Evolutionary conservation across 306 rosid genomes (phyloP), one percentile per base, ranked within the genome.

Genomic region (Amphicarpaea edgeworthii): DNA sequence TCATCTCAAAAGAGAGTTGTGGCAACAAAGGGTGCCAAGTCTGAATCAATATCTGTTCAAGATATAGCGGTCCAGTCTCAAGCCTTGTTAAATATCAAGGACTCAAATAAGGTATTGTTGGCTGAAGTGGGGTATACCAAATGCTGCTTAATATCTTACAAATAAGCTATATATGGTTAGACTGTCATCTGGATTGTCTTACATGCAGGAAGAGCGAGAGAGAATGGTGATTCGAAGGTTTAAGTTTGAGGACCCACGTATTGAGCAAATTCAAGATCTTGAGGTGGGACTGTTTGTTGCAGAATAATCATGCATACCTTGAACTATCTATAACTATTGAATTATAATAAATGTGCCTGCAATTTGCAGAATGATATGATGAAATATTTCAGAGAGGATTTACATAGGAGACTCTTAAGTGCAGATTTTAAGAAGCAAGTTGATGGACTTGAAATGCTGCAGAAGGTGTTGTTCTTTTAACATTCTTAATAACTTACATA

Each of bases 241-340:
- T 72, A 96, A 96, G 91, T 96, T 96, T 86, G 99, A 96, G 82
- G 99, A 93, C 74, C 97, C 87, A 21, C 93, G 99, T 17, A 46
- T 85, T 45, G 99, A 96, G 83, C 98, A 96, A 87, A 96, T 93
- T 86, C 99, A 96, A 87, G 99, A 93, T 79, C 96, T 96, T 37
- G 99, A 96, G 99, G 99, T 92, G 41, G 70, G 68, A 41, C 30
- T 30, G 34, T 64, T 70, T n/a, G 45, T 70, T 71, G 34, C 42
- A 24, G 38, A 79, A 50, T 51, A 37, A 11, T n/a, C 79, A 47
- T 40, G 41, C 57, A 10, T 63, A 75, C 63, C 50, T 64, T 21
- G 50, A 57, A 24, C 61, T 85, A 68, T 62, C 66, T 63, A 23
- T 58, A 26, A 49, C 23, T 77, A 9, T 53, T 74, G 46, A 63